phyloP scores from a whole-genome alignment of 2,329 filamentous ascomycete species.

The Microdochium bolleyi region DNA sequence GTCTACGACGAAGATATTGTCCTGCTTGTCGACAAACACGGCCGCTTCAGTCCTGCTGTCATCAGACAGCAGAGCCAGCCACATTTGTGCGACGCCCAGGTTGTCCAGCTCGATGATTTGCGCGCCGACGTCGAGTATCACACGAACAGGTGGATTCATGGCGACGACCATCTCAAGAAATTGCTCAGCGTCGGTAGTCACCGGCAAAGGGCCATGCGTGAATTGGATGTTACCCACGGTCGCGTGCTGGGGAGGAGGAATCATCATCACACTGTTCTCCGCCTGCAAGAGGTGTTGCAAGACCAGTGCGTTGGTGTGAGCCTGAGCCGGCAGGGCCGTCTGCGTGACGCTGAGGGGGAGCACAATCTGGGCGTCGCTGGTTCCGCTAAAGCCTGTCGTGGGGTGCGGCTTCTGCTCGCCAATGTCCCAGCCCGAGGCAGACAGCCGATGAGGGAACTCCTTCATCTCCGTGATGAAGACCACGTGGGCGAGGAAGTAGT shows the following conservation, averaged over 20 bases:
- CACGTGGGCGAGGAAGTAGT: constrained; percentile 53
- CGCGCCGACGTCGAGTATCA: constrained; percentile 65
- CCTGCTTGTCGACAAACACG: constrained; percentile 49
- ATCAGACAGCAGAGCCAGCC: constrained; percentile 32
- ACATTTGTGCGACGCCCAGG: constrained; percentile 38
- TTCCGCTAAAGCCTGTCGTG: constrained; percentile 63
- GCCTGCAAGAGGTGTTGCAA: constrained; percentile 47
- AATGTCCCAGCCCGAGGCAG: constrained; percentile 62
- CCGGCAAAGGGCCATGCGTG: constrained; percentile 10
- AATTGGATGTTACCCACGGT: neutral
- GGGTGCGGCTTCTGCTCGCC: constrained; percentile 34
- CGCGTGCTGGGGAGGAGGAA: neutral
- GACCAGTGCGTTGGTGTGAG: constrained; percentile 61
- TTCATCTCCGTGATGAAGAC: constrained; percentile 56
- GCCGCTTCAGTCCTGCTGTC: constrained; percentile 27
- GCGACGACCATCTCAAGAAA: constrained; percentile 36
- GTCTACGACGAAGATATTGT: constrained; percentile 47
- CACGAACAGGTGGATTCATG: constrained; percentile 33
- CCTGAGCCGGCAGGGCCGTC: constrained; percentile 42
- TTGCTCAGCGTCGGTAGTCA: constrained; percentile 22
- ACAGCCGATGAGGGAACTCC: constrained; percentile 56
- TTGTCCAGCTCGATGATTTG: constrained; percentile 60
- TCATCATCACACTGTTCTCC: constrained; percentile 34
- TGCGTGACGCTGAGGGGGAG: constrained; percentile 50
- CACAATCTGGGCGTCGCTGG: constrained; percentile 52